Percentiles rank a stretch among this genome's conserved stretches.
phyloP scores from a whole-genome alignment of 129 eudicot genomes.

The Escallonia rubra region DNA sequence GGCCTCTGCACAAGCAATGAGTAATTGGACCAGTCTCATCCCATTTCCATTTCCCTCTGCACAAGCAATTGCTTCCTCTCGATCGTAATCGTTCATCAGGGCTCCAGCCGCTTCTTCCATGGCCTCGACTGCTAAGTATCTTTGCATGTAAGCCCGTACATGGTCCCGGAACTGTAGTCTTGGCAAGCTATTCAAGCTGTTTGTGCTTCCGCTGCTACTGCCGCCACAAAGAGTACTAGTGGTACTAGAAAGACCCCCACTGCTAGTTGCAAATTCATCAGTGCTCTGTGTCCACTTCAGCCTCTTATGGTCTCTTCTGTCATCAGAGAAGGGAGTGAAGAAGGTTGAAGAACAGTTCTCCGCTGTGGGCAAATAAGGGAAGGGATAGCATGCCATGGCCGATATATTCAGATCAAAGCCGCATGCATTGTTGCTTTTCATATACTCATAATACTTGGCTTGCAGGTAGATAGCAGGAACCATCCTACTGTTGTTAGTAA shows the following conservation, averaged over 20 bases:
- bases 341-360: too few species aligned
- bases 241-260: neutral
- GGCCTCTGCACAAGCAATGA: constrained; percentile 62
- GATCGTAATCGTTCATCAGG: neutral
- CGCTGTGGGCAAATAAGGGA: neutral
- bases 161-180: constrained; percentile 68
- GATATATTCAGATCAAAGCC: constrained; percentile 5
- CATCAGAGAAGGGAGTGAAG: neutral
- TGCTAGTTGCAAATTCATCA: constrained; percentile 10
- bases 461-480: constrained; percentile 9
- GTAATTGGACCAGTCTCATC: constrained; percentile 47
- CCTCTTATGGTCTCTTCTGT: constrained; percentile 25
- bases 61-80: too few species aligned
- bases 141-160: constrained; percentile 51
- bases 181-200: constrained; percentile 45
- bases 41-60: constrained; percentile 28
- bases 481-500: constrained; percentile 6
- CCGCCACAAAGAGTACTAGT: constrained; percentile 11
- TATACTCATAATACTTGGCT: constrained; percentile 3
- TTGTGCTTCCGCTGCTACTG: constrained; percentile 22
- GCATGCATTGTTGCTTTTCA: neutral
- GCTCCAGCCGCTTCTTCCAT: constrained; percentile 43
- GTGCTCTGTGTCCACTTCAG: constrained; percentile 41
- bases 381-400: constrained; percentile 7
- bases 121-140: constrained; percentile 63